A percentile compares a stretch with the other conserved stretches of the same genome.
These are phyloP conservation scores for Holtermannia corniformis DNA, from an alignment of 768 basidiomycete species.

Conservation along the genomic window DNA sequence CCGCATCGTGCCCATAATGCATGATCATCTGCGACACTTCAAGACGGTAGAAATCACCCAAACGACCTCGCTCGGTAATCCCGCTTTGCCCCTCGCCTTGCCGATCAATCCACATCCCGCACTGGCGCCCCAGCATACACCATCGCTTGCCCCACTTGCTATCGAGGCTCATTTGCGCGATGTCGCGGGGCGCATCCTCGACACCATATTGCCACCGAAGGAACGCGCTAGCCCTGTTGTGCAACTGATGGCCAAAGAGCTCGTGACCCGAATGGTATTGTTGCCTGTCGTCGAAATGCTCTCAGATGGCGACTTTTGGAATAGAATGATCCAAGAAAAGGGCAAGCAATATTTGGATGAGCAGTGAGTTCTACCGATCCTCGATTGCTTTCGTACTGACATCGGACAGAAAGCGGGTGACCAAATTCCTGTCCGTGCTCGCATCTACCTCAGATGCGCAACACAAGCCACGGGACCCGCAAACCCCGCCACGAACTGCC, in stretches of 20 bases:
- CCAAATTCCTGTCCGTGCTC: constrained; percentile 26
- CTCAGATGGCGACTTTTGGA: constrained; percentile 96
- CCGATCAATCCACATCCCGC: constrained; percentile 22
- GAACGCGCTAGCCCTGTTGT: constrained; percentile 65
- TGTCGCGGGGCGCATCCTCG: constrained; percentile 62
- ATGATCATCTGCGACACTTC: constrained; percentile 79
- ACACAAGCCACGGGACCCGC: neutral
- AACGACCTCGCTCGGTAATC: constrained; percentile 13
- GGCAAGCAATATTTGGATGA: constrained; percentile 59
- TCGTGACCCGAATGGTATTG: constrained; percentile 69
- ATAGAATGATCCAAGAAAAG: constrained; percentile 79
- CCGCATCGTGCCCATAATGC: constrained; percentile 78
- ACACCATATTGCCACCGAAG: constrained; percentile 61
- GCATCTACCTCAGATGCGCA: no score
- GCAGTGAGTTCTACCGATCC: constrained; percentile 46
- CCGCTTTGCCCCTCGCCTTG: constrained; percentile 23
- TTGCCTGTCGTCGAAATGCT: constrained; percentile 87
- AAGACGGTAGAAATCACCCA: constrained; percentile 62
- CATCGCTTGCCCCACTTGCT: neutral
- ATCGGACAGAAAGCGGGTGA: constrained; percentile 32
- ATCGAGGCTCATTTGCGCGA: constrained; percentile 75
- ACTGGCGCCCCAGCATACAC: constrained; percentile 9
- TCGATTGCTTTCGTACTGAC: neutral
- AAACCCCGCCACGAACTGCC: neutral
- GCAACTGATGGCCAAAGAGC: constrained; percentile 65